Evolutionary conservation across 1,284 basidiomycete species (phyloP), one percentile per base, ranked within the genome.

Genomic region (Marasmius oreades): DNA sequence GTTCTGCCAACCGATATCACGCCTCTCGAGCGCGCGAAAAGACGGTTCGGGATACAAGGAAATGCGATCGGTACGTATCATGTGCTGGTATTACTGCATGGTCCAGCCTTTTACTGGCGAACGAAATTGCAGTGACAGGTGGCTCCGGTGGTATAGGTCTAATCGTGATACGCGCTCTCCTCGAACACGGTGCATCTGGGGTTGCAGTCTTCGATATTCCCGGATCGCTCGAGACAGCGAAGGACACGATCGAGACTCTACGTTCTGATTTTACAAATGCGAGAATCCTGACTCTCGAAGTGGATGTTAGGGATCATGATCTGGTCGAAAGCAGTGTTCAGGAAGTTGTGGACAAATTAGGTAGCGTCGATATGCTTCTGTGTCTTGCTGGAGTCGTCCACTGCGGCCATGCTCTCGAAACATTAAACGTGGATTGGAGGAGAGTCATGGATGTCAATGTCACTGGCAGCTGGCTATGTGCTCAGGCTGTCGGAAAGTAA

Each of bases 401-500:
- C 5, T 64, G 65, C 24, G 61, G 59, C 1, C 67, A 74, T 50
- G 69, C 73, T 3, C 57, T 64, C 16, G 69, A 74, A 16, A 54
- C 72, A 39, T 45, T 42, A 16, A 43, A 65, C 0, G 66, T 65
- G n/a, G 67, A 72, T 31, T 77, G 73, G 75, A 67, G 63, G 56
- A 62, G 66, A 31, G 68, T 74, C 5, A 48, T 76, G 20, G 73
- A 78, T 42, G 62, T 75, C 42, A 78, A 77, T 54, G 68, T 69
- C 22, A 79, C 71, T 3, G 77, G 77, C 14, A 73, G 72, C 51
- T 77, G 71, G 71, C 56, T 77, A 46, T 76, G 73, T 53, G 74
- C 76, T 2, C 71, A 75, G 56, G 67, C 73, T 0, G 74, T 71
- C 26, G 73, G 68, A 47, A 73, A 66, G 77, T 74, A 44, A 53